A percentile compares a stretch with the other conserved stretches of the same genome.
Conservation (phyloP, 768 basidiomycete species). For the Mycena amicta region DNA sequence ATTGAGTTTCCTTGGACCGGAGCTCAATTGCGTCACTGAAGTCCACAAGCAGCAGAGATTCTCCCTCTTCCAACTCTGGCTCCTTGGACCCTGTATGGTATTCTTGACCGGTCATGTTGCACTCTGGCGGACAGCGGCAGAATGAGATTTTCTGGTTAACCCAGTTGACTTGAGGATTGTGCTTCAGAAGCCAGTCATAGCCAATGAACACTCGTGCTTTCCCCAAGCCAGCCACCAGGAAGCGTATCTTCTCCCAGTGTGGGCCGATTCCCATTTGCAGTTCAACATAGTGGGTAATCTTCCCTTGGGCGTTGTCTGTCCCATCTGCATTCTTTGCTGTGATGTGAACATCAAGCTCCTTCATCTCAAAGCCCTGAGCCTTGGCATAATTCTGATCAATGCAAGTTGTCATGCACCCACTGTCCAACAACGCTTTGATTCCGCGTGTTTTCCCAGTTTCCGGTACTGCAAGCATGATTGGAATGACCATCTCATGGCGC, state of each 20-base stretch:
- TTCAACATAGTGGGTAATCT: slow-evolving; percentile 22
- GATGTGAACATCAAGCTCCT: neutral
- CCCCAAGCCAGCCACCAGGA: slow-evolving; percentile 27
- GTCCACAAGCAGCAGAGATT: slow-evolving; percentile 1
- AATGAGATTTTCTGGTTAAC: slow-evolving; percentile 13
- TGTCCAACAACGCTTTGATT: neutral
- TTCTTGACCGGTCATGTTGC: slow-evolving; percentile 2
- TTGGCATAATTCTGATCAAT: neutral
- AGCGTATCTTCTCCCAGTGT: slow-evolving; percentile 21
- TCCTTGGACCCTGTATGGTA: neutral
- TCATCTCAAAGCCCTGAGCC: neutral
- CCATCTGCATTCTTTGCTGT: slow-evolving; percentile 23
- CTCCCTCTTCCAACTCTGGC: slow-evolving; percentile 1
- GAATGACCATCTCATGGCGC: neutral
- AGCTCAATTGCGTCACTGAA: neutral
- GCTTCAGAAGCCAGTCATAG: slow-evolving; percentile 25
- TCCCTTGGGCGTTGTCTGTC: slow-evolving; percentile 18
- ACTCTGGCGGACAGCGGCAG: slow-evolving; percentile 12
- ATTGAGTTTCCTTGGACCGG: neutral
- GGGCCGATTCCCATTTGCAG: slow-evolving; percentile 22
- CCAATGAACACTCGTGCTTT: slow-evolving; percentile 22
- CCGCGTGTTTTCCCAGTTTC: neutral
- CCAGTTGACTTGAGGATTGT: slow-evolving; percentile 27
- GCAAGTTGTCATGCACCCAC: neutral
- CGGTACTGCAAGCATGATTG: neutral